Conservation (phyloP, 805 yeast genomes). For the Schizosaccharomyces pombe region DNA sequence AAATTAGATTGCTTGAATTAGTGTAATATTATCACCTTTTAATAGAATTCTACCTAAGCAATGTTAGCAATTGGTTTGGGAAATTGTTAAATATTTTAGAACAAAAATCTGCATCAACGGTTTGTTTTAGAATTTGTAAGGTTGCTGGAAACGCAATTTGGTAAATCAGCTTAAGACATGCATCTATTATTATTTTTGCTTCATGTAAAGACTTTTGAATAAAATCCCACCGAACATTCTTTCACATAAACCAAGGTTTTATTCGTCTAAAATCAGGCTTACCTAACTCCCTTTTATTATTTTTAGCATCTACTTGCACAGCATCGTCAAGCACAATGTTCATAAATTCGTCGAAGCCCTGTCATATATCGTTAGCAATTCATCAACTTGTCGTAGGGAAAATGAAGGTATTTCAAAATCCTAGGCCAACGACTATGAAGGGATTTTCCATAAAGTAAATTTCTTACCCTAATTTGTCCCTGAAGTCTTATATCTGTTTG, state of each 20-base stretch:
- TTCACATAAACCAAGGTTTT: conserved; percentile 3
- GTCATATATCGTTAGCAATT: not conserved
- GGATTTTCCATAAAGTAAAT: too few relatives aligned
- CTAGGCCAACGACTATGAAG: too few relatives aligned
- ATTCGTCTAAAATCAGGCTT: conserved; percentile 7
- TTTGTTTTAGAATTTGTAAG: too few relatives aligned
- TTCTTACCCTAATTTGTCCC: conserved; percentile 38
- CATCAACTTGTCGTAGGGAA: not conserved
- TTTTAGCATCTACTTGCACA: conserved; percentile 34
- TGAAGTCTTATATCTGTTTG: conserved; percentile 54
- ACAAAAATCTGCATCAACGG: too few relatives aligned
- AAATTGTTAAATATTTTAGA: too few relatives aligned
- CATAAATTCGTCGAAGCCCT: conserved; percentile 95
- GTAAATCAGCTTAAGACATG: too few relatives aligned
- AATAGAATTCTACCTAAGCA: conserved; percentile 32
- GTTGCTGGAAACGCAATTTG: too few relatives aligned
- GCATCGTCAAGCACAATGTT: conserved; percentile 46
- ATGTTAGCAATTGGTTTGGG: not conserved
- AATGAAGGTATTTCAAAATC: too few relatives aligned
- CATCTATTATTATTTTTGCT: too few relatives aligned
- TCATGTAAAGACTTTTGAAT: too few relatives aligned
- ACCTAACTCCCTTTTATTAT: conserved; percentile 37
- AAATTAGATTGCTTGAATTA: conserved; percentile 20
- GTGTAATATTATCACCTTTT: conserved; percentile 83
- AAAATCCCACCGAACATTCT: too few relatives aligned